Percentiles rank a stretch among this genome's conserved stretches.
These are phyloP conservation scores for Gnomoniopsis sp. DNA, from an alignment of 2,329 filamentous ascomycete genomes.

Conservation along the genomic window DNA sequence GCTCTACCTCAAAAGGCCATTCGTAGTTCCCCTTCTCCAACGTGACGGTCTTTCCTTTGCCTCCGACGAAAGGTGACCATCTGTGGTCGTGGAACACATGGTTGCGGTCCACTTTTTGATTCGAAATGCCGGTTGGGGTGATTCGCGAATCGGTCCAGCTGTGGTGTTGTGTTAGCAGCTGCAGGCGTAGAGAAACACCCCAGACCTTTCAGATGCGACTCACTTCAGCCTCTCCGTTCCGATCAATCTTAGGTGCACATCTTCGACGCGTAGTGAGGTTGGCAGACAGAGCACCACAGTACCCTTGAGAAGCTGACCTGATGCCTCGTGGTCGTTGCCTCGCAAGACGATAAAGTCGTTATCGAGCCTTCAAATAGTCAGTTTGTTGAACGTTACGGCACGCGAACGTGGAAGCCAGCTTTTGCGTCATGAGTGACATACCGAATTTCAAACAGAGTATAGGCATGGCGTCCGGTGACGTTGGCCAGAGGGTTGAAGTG, in stretches of 20 bases:
- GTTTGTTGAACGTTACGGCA: slow-evolving; percentile 10
- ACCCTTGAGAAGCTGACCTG: slow-evolving; percentile 71
- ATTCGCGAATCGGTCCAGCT: slow-evolving; percentile 51
- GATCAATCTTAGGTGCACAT: slow-evolving; percentile 68
- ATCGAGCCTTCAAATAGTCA: slow-evolving; percentile 55
- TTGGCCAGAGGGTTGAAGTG: slow-evolving; percentile 55
- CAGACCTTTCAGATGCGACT: slow-evolving; percentile 29
- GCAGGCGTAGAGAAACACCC: neutral
- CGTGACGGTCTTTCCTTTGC: slow-evolving; percentile 51
- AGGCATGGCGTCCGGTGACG: slow-evolving; percentile 47
- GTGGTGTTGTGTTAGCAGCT: slow-evolving; percentile 18
- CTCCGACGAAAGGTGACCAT: slow-evolving; percentile 65
- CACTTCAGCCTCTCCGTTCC: slow-evolving; percentile 69
- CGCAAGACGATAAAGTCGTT: slow-evolving; percentile 78
- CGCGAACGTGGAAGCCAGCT: neutral
- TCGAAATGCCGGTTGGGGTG: slow-evolving; percentile 56
- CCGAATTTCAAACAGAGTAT: slow-evolving; percentile 58
- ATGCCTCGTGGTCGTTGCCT: slow-evolving; percentile 70
- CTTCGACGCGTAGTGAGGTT: slow-evolving; percentile 66
- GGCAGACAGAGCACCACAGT: slow-evolving; percentile 71
- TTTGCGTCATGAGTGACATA: slow-evolving; percentile 31
- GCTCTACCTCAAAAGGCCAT: slow-evolving; percentile 72
- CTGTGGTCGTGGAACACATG: slow-evolving; percentile 63
- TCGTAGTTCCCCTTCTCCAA: slow-evolving; percentile 76
- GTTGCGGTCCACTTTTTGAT: slow-evolving; percentile 57